These are phyloP conservation scores for Stemphylium beticola DNA, from an alignment of 2,329 filamentous ascomycete genomes.

Conservation along the genomic window DNA sequence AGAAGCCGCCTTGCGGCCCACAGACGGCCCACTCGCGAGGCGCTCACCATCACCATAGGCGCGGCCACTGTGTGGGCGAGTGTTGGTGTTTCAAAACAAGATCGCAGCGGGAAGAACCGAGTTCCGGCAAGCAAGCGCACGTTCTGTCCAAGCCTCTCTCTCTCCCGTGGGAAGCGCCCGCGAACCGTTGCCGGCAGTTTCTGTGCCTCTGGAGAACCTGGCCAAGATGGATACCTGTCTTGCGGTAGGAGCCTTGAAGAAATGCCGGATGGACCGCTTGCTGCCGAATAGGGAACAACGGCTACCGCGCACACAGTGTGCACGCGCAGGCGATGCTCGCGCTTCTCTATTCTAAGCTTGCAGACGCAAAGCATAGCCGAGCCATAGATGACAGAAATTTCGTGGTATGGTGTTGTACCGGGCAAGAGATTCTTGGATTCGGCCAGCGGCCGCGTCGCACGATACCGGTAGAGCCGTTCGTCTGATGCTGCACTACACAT, in stretches of 20 bases:
- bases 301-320: conserved; percentile 10
- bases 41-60: conserved; percentile 22
- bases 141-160: conserved; percentile 6
- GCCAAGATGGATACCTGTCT: not conserved
- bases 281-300: conserved; percentile 2
- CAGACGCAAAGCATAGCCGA: conserved; percentile 19
- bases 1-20: conserved; percentile 7
- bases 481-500: conserved; percentile 6
- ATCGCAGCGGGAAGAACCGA: conserved; percentile 23
- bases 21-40: conserved; percentile 14
- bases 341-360: conserved; percentile 24
- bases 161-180: conserved; percentile 25
- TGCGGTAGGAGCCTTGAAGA: conserved; percentile 2
- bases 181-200: conserved; percentile 17
- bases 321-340: conserved; percentile 3
- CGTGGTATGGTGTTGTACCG: conserved; percentile 1
- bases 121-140: conserved; percentile 4
- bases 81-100: conserved; percentile 25
- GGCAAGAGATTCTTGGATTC: not conserved
- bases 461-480: conserved; percentile 11
- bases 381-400: conserved; percentile 6
- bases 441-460: conserved; percentile 10
- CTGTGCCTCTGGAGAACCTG: conserved; percentile 12
- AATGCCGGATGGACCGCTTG: not conserved
- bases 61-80: conserved; percentile 18